Base-by-base conservation (phyloP, 2,329 filamentous ascomycete species). In the Hymenoscyphus fraxineus region DNA sequence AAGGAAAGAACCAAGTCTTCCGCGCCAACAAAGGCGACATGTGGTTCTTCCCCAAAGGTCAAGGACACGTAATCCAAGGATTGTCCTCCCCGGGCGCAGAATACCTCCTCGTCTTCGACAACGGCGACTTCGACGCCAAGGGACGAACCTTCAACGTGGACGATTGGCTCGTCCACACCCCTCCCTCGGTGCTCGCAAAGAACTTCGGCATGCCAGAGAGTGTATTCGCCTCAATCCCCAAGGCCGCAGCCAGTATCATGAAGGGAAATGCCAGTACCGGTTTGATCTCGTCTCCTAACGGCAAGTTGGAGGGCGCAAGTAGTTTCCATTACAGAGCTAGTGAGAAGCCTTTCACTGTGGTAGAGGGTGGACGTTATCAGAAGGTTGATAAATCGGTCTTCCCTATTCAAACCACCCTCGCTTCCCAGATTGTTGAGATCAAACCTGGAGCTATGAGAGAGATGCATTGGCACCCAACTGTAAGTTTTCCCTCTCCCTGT, bases 401-500 rank as follows among this genome's bases (percentile, higher is more conserved):
- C 75, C 85, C 85, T 4, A 76, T 85, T 31, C 82, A 85, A 0
- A 73, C 72, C 10, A 79, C 78, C 62, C 85, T 88, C 73, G 83
- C 84, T 3, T 81, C 81, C 0, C 84, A 83, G 0, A 77, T 87
- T 1, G 82, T 88, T 12, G 84, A 81, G 2, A 76, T 88, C 39
- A 77, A 85, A 69, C 85, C 85, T 0, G 85, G 85, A 16, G 85
- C 85, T 1, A 84, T 88, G 83, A 81, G 86, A 27, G 85, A 88
- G 71, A 76, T 88, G 55, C 85, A 88, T 76, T 88, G 85, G 85
- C 85, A 88, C 75, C 82, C 83, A 1, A 80, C 78, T 0, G 81
- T 79, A 92, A 88, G 88, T 80, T 92, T 44, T 44, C 82, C 86
- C 0, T 88, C 71, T 85, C 86, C 0, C 88, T 92, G 39, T 80